Evolutionary conservation across 73 alveolate genomes (phyloP), one percentile per base, ranked within the genome.

Genomic region (Tetrahymena elliotti): DNA sequence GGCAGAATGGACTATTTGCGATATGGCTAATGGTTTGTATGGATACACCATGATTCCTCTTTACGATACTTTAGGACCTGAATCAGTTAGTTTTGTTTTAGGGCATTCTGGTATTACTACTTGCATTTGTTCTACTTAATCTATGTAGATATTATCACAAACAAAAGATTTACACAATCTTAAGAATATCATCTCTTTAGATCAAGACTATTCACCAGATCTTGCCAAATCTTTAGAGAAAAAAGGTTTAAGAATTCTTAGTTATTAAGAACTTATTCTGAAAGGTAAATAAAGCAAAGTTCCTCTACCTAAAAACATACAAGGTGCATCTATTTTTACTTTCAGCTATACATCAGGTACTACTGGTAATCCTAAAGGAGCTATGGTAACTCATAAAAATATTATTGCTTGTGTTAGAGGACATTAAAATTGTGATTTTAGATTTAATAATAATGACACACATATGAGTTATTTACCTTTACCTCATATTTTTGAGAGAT

Each of bases 361-460:
- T 16, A 97, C 99, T 24, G 99, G 99, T 39, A 98, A 97, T 93
- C 99, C 99, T 93, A 99, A 99, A 95, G 99, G 99, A 6, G 99
- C 98, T 83, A 98, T 99, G 98, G 93, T 98, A 6, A 96, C 99
- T 8, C 99, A 98, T 88, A 84, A 95, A 35, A 97, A 97, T 94
- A 84, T 95, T 38, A 54, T 97, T 5, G 84, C 97, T 33, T 95
- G 96, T 3, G 95, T 98, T 22, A 94, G 96, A 93, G 98, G 98
- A 53, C 18, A 94, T 38, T 95, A 38, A 92, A 27, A 68, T 98
- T 37, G 95, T 96, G 84, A 95, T 95, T 83, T 96, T 96, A 93
- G 93, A 93, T 38, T 94, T 97, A 93, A 98, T 96, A 35, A 98
- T 18, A 96, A 53, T 53, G 99, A 99, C 96, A 96, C 95, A 40